Percentiles rank a stretch among this genome's conserved stretches.
Conservation (phyloP, 345 rosid species). For the Gossypium mustelinum region DNA sequence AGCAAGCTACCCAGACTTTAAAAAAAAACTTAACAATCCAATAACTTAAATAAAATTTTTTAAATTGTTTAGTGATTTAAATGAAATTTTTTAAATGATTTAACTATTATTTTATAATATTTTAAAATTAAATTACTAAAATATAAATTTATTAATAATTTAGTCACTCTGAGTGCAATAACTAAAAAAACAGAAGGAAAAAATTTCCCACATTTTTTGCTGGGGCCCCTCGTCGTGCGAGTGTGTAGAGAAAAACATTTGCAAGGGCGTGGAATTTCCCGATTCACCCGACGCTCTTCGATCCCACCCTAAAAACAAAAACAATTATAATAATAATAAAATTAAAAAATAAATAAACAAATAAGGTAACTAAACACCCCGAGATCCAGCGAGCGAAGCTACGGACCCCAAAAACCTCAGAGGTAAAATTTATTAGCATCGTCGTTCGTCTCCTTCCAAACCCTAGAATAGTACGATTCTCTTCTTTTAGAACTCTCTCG, state of each 20-base stretch:
- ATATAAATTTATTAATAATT: too few relatives aligned
- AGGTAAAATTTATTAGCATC: neutral
- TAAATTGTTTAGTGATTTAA: too few relatives aligned
- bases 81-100: too few relatives aligned
- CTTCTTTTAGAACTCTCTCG: constrained; percentile 11
- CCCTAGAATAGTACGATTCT: constrained; percentile 1
- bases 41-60: too few relatives aligned
- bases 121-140: too few relatives aligned
- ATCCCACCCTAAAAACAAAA: neutral
- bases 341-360: neutral
- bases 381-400: neutral
- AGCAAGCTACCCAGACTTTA: fast-evolving
- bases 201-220: too few relatives aligned
- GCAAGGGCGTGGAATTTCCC: too few relatives aligned
- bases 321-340: neutral
- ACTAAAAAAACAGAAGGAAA: too few relatives aligned
- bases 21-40: too few relatives aligned
- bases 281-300: too few relatives aligned
- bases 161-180: fast-evolving
- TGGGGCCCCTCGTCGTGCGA: too few relatives aligned
- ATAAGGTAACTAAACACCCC: neutral
- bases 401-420: neutral
- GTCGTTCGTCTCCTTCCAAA: constrained; percentile 6
- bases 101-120: fast-evolving
- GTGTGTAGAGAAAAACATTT: too few relatives aligned